Evolutionary conservation across 371 early-diverging fungal genomes (phyloP).

Genomic region (Zancudomyces culisetae): DNA sequence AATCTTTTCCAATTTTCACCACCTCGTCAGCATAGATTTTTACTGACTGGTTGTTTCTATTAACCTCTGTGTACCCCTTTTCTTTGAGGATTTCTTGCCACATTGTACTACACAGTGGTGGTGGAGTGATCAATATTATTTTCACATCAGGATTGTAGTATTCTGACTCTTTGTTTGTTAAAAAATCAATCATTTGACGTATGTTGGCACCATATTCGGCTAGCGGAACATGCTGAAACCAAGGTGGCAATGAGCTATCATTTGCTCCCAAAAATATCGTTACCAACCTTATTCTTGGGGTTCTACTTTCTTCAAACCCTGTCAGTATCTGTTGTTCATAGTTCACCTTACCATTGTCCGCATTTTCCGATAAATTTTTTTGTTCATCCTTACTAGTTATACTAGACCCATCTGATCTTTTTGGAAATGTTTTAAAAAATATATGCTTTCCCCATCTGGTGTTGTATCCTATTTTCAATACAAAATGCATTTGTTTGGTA

Average conservation of each 20-base stretch:
- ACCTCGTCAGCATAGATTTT: slow-evolving; percentile 38
- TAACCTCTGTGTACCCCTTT: slow-evolving; percentile 8
- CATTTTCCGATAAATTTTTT: neutral
- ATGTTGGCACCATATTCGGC: slow-evolving; percentile 37
- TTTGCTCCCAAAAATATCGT: slow-evolving; percentile 72
- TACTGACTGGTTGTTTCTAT: slow-evolving; percentile 29
- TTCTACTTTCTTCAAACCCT: neutral
- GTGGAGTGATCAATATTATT: slow-evolving; percentile 55
- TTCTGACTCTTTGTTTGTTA: slow-evolving; percentile 28
- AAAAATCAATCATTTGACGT: slow-evolving; percentile 26
- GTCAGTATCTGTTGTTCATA: neutral
- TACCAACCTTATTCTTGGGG: slow-evolving; percentile 30
- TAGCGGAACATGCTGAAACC: slow-evolving; percentile 44
- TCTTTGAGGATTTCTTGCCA: slow-evolving; percentile 19
- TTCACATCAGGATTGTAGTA: slow-evolving; percentile 30
- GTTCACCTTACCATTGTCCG: neutral
- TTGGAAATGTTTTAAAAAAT: slow-evolving; percentile 33
- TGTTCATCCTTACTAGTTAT: neutral
- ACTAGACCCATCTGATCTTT: neutral
- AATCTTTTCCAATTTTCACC: slow-evolving; percentile 26
- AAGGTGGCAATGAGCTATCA: slow-evolving; percentile 33
- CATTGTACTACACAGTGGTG: slow-evolving; percentile 38
- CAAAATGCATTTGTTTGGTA: neutral
- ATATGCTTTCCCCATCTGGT: slow-evolving; percentile 44
- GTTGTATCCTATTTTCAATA: slow-evolving; percentile 35